Evolutionary conservation across 129 eudicot genomes (phyloP), one percentile per base, ranked within the genome.

Genomic region (Escallonia herrerae): DNA sequence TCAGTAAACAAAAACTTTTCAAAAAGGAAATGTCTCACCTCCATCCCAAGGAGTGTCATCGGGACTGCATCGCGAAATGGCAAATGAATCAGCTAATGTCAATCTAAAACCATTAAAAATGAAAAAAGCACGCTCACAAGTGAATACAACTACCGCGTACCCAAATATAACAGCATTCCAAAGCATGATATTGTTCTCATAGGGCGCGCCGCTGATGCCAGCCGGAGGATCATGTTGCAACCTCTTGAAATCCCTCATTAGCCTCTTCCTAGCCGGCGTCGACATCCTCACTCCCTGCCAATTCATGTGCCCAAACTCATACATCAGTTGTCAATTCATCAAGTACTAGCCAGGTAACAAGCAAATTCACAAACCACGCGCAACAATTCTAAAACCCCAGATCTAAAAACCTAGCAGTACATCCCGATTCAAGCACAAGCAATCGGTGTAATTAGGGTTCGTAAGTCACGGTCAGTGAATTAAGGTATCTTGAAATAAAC

Each of bases 171-270:
- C 71, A 9, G 78, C 78, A 49, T 69, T 66, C 78, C 78, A 74
- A 2, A 74, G 53, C 14, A 74, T 52, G 58, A 74, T 68, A 52
- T 74, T 74, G 10, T 67, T 63, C 15, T 74, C 79, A 6, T 76
- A 76, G 46, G 80, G 80, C 6, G 80, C 80, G 49, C 80, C 80
- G 12, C 76, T 76, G 43, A 76, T 76, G 50, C 80, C 80, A 9
- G 80, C 80, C 3, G 80, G 80, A 5, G 80, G 80, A 55, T 76
- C 80, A 38, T 76, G 80, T 45, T 69, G 76, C 71, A 69, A n/a
- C 58, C 80, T 68, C 70, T 70, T 76, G 58, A 76, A 76, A 64
- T 76, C 80, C 57, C 76, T 63, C 80, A 76, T 76, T 58, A 76
- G 44, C 62, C 80, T 63, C 65, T 76, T 76, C 42, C 80, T 62